phyloP scores from a whole-genome alignment of 2,329 filamentous ascomycete species.

The Clarireedia monteithiana region DNA sequence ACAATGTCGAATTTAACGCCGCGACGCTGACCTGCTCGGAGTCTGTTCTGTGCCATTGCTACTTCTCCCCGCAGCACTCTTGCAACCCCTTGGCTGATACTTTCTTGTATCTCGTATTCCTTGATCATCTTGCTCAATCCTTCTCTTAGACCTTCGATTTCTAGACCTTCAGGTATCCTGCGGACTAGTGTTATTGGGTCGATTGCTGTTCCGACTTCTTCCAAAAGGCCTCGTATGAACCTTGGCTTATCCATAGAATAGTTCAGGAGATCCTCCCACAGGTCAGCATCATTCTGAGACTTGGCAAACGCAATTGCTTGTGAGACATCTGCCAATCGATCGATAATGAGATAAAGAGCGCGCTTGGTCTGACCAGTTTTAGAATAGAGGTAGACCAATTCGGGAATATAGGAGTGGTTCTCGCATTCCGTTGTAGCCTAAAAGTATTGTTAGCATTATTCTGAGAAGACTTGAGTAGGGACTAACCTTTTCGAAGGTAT shows the following conservation, averaged over 20 bases:
- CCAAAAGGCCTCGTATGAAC: conserved; percentile 86
- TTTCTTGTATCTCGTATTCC: conserved; percentile 92
- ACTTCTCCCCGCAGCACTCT: conserved; percentile 84
- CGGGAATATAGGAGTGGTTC: conserved; percentile 69
- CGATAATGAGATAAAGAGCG: conserved; percentile 87
- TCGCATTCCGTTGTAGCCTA: conserved; percentile 73
- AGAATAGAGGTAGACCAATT: conserved; percentile 91
- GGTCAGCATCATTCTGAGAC: conserved; percentile 80
- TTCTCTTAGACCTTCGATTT: conserved; percentile 84
- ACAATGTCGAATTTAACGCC: conserved; percentile 84
- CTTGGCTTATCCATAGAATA: conserved; percentile 97
- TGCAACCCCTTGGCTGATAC: conserved; percentile 84
- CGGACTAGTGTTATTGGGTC: conserved; percentile 85
- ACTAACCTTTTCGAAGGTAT: conserved; percentile 69
- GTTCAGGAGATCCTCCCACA: conserved; percentile 90
- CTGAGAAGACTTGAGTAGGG: neutral
- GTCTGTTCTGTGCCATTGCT: conserved; percentile 68
- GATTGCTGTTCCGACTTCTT: conserved; percentile 90
- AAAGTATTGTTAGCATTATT: conserved; percentile 11
- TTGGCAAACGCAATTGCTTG: conserved; percentile 94
- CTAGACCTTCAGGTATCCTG: conserved; percentile 84
- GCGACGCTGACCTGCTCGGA: conserved; percentile 71
- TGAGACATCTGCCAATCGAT: conserved; percentile 81
- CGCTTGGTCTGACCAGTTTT: conserved; percentile 93
- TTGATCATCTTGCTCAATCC: conserved; percentile 86